Conservation (phyloP, 768 basidiomycete genomes). For the Galerina marginata region DNA sequence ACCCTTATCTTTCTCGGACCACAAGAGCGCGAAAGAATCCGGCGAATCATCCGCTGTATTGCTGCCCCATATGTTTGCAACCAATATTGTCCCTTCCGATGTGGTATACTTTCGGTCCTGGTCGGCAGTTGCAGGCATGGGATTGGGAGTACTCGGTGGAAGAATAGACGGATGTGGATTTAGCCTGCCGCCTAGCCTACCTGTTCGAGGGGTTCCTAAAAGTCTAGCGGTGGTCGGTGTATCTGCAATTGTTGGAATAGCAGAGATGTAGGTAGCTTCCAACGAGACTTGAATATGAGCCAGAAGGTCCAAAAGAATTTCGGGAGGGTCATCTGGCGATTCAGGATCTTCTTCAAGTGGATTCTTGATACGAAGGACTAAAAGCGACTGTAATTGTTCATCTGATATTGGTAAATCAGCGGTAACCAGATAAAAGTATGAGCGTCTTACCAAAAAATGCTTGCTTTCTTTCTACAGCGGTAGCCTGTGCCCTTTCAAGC, state of each 20-base stretch:
- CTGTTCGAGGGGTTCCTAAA: slow-evolving; percentile 58
- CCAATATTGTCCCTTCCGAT: slow-evolving; percentile 76
- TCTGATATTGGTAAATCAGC: slow-evolving; percentile 44
- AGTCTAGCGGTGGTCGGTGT: slow-evolving; percentile 43
- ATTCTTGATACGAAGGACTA: slow-evolving; percentile 64
- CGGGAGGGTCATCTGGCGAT: slow-evolving; percentile 46
- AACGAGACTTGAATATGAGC: slow-evolving; percentile 77
- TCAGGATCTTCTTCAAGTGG: slow-evolving; percentile 44
- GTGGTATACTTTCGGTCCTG: slow-evolving; percentile 79
- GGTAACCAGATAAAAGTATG: slow-evolving; percentile 9
- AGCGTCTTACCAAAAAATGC: slow-evolving; percentile 75
- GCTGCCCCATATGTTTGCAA: slow-evolving; percentile 79
- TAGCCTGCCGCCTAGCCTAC: slow-evolving; percentile 36
- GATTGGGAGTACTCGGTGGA: slow-evolving; percentile 85
- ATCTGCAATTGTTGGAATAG: slow-evolving; percentile 40
- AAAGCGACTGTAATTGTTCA: slow-evolving; percentile 57
- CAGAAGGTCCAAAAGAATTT: slow-evolving; percentile 61
- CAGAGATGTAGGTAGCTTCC: slow-evolving; percentile 81
- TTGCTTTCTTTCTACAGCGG: slow-evolving; percentile 57
- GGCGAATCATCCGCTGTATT: slow-evolving; percentile 46
- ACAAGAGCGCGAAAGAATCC: slow-evolving; percentile 70
- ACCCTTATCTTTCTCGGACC: slow-evolving; percentile 58
- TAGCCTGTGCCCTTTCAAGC: slow-evolving; percentile 51
- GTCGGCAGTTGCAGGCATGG: slow-evolving; percentile 74
- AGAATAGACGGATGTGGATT: slow-evolving; percentile 68